Evolutionary conservation across 1,284 basidiomycete species (phyloP).

Genomic region (Neotropicomus parvogracilis): DNA sequence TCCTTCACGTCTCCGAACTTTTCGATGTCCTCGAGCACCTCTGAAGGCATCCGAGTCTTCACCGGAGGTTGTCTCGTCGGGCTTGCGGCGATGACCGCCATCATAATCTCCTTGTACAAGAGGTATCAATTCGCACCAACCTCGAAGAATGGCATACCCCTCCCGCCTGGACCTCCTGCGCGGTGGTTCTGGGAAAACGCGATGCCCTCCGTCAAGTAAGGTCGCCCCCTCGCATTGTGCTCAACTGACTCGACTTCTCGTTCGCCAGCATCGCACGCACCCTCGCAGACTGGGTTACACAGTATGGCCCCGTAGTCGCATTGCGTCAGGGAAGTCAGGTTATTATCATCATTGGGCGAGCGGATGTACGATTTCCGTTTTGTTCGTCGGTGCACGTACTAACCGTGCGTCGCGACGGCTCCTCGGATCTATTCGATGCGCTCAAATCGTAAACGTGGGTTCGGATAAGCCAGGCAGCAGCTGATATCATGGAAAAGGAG

Average conservation of each 20-base stretch:
- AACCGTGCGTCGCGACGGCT: neutral
- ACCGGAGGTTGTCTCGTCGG: too few relatives aligned
- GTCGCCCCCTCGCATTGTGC: neutral
- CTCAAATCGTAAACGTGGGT: neutral
- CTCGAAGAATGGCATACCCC: slow-evolving; percentile 9
- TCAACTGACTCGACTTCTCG: too few relatives aligned
- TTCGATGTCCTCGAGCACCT: too few relatives aligned
- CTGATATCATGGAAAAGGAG: slow-evolving; percentile 37
- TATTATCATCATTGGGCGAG: slow-evolving; percentile 30
- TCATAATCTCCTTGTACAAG: neutral
- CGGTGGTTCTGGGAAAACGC: slow-evolving; percentile 28
- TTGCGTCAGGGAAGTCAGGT: slow-evolving; percentile 27
- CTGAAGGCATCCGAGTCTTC: too few relatives aligned
- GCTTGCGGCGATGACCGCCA: too few relatives aligned
- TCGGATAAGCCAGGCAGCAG: too few relatives aligned
- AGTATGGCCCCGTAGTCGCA: slow-evolving; percentile 35
- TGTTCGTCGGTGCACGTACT: neutral
- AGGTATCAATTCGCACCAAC: neutral
- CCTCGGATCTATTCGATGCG: too few relatives aligned
- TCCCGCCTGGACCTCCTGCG: slow-evolving; percentile 29
- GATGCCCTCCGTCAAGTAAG: slow-evolving; percentile 22
- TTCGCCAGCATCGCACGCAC: slow-evolving; percentile 14
- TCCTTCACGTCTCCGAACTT: too few relatives aligned
- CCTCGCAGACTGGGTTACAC: slow-evolving; percentile 25
- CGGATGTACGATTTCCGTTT: slow-evolving; percentile 28